A percentile compares a stretch with the other conserved stretches of the same genome.
Evolutionary conservation across 257 asterid species (phyloP).

Genomic region (Nicotiana otophora): DNA sequence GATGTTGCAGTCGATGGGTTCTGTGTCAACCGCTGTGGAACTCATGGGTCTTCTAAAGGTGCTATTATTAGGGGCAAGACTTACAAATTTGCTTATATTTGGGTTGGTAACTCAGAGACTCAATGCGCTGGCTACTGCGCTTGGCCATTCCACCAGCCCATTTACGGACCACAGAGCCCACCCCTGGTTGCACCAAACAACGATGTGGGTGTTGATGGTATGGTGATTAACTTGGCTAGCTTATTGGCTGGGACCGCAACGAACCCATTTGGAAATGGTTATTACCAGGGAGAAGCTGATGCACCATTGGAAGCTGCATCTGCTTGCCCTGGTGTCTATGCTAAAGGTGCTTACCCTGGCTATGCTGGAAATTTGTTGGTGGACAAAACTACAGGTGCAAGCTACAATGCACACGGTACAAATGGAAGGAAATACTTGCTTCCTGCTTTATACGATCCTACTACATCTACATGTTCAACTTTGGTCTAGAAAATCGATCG

Average conservation of each 20-base stretch:
- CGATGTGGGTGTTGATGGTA: conserved; percentile 64
- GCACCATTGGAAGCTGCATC: conserved; percentile 71
- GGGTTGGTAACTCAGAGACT: conserved; percentile 63
- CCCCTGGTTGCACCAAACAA: conserved; percentile 64
- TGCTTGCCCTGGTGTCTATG: conserved; percentile 78
- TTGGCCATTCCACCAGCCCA: conserved; percentile 79
- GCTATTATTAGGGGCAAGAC: conserved; percentile 22
- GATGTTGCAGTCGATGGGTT: conserved; percentile 63
- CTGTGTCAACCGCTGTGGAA: conserved; percentile 56
- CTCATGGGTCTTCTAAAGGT: conserved; percentile 46
- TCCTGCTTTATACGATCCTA: conserved; percentile 66
- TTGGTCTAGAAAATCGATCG: conserved; percentile 31
- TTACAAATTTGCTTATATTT: conserved; percentile 54
- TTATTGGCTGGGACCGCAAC: conserved; percentile 65
- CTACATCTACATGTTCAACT: conserved; percentile 57
- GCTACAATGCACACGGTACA: conserved; percentile 68
- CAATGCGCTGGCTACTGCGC: conserved; percentile 63
- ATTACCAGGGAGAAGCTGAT: conserved; percentile 51
- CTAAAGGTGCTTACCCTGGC: conserved; percentile 74
- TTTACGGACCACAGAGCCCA: conserved; percentile 69
- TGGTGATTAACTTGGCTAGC: conserved; percentile 44
- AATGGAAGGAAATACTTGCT: conserved; percentile 55
- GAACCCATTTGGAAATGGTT: conserved; percentile 74
- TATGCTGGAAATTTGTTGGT: conserved; percentile 64
- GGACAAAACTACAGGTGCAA: conserved; percentile 58